Percentiles rank a stretch among this genome's conserved stretches.
Evolutionary conservation across 176 grass and related monocot species (phyloP).

Genomic region (Bolboschoenus planiculmis): DNA sequence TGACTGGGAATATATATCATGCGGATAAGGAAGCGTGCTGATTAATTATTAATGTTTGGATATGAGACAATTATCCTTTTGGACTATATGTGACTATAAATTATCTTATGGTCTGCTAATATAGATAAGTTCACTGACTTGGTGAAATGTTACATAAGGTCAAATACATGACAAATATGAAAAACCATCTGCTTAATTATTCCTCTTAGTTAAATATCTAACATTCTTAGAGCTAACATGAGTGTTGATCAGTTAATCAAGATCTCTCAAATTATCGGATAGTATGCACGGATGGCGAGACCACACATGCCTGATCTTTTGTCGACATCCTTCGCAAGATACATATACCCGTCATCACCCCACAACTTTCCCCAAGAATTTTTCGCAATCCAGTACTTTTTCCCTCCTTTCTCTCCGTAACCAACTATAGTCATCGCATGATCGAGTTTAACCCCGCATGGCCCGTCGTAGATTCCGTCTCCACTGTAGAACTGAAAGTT

Average conservation of each 20-base stretch:
- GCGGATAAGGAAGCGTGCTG: no score
- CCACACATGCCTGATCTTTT: conserved; percentile 26
- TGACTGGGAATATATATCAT: neutral
- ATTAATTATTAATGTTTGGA: no score
- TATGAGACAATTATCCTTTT: no score
- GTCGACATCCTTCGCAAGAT: conserved; percentile 28
- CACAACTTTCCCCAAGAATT: conserved; percentile 46
- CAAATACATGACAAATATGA: neutral
- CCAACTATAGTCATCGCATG: conserved; percentile 39
- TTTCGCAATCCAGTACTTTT: conserved; percentile 42
- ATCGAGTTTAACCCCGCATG: conserved; percentile 24
- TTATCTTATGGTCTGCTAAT: no score
- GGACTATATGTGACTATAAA: no score
- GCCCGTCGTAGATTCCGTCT: conserved; percentile 33
- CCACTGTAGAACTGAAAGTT: conserved; percentile 39
- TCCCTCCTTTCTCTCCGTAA: conserved; percentile 30
- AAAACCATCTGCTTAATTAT: neutral
- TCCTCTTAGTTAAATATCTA: neutral
- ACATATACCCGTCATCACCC: conserved; percentile 36
- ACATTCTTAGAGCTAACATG: neutral
- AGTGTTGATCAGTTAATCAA: neutral
- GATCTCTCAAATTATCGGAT: conserved; percentile 25
- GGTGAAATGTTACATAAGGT: no score
- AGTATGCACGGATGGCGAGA: conserved; percentile 27
- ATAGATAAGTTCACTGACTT: no score